Evolutionary conservation across 495 filamentous ascomycete genomes (phyloP), one percentile per base, ranked within the genome.

Genomic region (Penicillium fimorum): DNA sequence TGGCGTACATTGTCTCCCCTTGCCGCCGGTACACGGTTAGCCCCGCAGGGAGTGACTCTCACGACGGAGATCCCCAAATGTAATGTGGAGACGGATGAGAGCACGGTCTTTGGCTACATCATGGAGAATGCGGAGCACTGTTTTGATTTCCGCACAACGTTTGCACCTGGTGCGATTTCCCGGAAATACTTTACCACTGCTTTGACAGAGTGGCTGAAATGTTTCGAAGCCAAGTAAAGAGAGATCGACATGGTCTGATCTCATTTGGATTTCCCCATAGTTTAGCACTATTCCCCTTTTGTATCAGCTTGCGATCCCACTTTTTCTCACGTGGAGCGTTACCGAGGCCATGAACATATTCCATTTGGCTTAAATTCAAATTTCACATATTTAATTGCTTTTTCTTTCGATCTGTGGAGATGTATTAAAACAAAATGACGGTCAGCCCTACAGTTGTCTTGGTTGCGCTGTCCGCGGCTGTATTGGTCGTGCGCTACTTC

Each of bases 1-100:
- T 86, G 82, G 83, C 70, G 77, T 12, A 77, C 81, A 0, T 63
- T 84, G 15, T 79, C 77, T 1, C 68, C 76, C 1, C 67, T 84
- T 6, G 77, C 76, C 5, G 68, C 56, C 0, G 79, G 83, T 15
- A 38, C 35, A 4, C 6, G 55, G 29, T 74, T 68, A 41, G 76
- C 76, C 24, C 79, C 78, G 4, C 58, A 71, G 8, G 65, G 69
- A 1, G 60, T 74, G 8, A 54, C 42, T 1, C 65, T 71, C 37
- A 75, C 74, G 0, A 69, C 68, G 5, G 62, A 76, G 8, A 72
- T 80, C 17, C 82, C 82, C 0, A 53, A 63, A 35, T 84, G 82
- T 52, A 74, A 73, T n/a, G 69, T 71, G 33, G 44, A 70, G 49
- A 77, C 74, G 0, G 56, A 17, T 0, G 35, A 65, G 42, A 58